A percentile compares a stretch with the other conserved stretches of the same genome.
Evolutionary conservation across 2,329 filamentous ascomycete species (phyloP).

Genomic region (Moelleriella libera): DNA sequence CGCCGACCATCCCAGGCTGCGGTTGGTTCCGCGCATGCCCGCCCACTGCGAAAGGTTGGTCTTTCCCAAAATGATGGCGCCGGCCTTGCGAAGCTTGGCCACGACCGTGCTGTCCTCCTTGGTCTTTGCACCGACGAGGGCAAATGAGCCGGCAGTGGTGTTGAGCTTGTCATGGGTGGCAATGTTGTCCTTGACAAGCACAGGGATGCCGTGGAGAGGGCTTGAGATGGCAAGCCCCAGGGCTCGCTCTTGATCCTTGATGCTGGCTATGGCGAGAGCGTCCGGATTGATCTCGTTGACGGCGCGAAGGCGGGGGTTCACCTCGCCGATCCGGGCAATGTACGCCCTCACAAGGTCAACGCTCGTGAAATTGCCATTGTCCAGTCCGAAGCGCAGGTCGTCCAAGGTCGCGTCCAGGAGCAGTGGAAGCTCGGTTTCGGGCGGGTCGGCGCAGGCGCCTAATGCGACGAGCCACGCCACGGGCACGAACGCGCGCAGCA

Average conservation of each 20-base stretch:
- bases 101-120: slow-evolving; percentile 42
- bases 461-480: background rate
- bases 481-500: background rate
- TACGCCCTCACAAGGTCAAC: slow-evolving; percentile 20
- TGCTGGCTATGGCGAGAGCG: slow-evolving; percentile 21
- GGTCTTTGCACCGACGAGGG: slow-evolving; percentile 43
- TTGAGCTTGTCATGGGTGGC: slow-evolving; percentile 48
- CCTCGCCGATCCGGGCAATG: slow-evolving; percentile 12
- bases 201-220: slow-evolving; percentile 49
- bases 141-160: slow-evolving; percentile 49
- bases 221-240: slow-evolving; percentile 10
- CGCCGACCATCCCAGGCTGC: slow-evolving; percentile 49
- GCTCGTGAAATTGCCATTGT: slow-evolving; percentile 16
- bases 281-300: slow-evolving; percentile 23
- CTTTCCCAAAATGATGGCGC: slow-evolving; percentile 53
- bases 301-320: slow-evolving; percentile 11
- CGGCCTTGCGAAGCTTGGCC: slow-evolving; percentile 43
- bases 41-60: slow-evolving; percentile 52
- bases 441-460: background rate
- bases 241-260: slow-evolving; percentile 15
- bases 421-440: slow-evolving; percentile 2
- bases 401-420: slow-evolving; percentile 10
- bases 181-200: slow-evolving; percentile 55
- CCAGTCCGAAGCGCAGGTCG: slow-evolving; percentile 8
- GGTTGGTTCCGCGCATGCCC: slow-evolving; percentile 42